phyloP scores from a whole-genome alignment of 2,329 filamentous ascomycete species.

The Fusarium tjaetaba region DNA sequence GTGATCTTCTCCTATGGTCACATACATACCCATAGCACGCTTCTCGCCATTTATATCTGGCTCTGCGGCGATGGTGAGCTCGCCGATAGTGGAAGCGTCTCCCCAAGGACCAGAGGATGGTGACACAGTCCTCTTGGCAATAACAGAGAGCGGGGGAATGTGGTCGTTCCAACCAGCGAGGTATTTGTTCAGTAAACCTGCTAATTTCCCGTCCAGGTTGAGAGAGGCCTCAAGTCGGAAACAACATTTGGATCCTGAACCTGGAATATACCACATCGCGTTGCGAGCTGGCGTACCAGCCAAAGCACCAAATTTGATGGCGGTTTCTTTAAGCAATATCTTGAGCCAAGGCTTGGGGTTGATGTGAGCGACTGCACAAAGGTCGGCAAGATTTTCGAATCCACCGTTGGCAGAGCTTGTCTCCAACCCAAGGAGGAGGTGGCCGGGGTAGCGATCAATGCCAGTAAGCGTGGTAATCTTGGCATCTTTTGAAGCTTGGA shows the following conservation, averaged over 20 bases:
- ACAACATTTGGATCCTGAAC: fast-evolving
- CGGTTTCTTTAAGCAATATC: fast-evolving
- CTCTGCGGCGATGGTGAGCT: not conserved
- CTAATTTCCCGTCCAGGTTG: no score
- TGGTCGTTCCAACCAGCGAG: fast-evolving
- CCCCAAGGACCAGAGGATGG: not conserved
- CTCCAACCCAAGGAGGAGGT: fast-evolving
- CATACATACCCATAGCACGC: not conserved
- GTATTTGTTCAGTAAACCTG: not conserved
- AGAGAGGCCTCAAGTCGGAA: fast-evolving
- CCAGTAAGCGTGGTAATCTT: not conserved
- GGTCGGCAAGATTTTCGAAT: fast-evolving
- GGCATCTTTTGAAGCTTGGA: fast-evolving
- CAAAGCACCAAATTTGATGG: fast-evolving
- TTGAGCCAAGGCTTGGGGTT: not conserved
- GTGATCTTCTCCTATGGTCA: not conserved
- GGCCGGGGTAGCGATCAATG: not conserved
- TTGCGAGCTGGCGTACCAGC: not conserved
- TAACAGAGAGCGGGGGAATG: fast-evolving
- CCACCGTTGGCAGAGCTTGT: not conserved
- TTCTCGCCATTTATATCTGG: not conserved
- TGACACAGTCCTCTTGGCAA: not conserved
- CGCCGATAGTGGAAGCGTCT: not conserved
- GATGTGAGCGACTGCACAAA: not conserved
- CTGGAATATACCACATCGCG: not conserved